These are phyloP conservation scores for Heteromeles arbutifolia DNA, from an alignment of 306 rosid genomes.

Conservation along the genomic window DNA sequence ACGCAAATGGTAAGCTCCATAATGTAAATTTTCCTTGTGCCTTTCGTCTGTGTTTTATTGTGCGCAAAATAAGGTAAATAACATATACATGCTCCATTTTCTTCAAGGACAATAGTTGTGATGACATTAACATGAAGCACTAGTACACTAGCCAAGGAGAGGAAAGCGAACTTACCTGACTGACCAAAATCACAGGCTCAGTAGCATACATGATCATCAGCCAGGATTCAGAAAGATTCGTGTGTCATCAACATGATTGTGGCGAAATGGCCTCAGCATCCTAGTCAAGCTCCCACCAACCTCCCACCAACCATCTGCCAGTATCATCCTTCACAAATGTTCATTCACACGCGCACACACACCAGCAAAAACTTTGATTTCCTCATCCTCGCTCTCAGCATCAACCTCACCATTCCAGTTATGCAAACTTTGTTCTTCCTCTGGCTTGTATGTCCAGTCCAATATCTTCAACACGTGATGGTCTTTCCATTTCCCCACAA, in stretches of 20 bases:
- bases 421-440: conserved; percentile 26
- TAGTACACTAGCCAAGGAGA: too few species aligned
- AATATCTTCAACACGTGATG: conserved; percentile 58
- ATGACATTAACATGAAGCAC: too few species aligned
- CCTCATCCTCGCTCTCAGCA: conserved; percentile 29
- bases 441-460: conserved; percentile 75
- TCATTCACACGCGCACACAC: conserved; percentile 20
- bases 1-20: neutral
- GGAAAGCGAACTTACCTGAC: too few species aligned
- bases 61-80: neutral
- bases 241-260: too few species aligned
- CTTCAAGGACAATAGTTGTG: too few species aligned
- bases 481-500: conserved; percentile 75
- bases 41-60: neutral
- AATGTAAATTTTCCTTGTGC: neutral
- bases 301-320: too few species aligned
- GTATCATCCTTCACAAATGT: conserved; percentile 14
- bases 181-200: too few species aligned
- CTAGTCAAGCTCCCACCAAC: too few species aligned
- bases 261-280: too few species aligned
- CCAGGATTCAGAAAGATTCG: too few species aligned
- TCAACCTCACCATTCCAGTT: conserved; percentile 15
- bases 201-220: too few species aligned
- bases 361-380: conserved; percentile 17
- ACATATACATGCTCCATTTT: neutral